A percentile compares a stretch with the other conserved stretches of the same genome.
Evolutionary conservation across 306 rosid species (phyloP).

Genomic region (Prunus campanulata): DNA sequence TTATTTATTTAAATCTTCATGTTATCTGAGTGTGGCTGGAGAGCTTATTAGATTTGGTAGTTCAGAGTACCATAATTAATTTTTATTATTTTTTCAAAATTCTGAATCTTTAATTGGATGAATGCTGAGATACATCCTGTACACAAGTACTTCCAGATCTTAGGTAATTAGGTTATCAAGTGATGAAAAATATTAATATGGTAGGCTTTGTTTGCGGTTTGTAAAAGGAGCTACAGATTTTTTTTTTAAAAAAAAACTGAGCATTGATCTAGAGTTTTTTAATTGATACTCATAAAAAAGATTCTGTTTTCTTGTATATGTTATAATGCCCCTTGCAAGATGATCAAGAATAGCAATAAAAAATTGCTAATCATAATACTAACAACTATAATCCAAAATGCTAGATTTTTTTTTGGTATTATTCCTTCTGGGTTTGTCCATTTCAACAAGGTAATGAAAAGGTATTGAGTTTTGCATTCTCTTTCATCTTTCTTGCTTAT

Average conservation of each 20-base stretch:
- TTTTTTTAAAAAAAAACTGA: neutral
- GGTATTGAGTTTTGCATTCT: constrained; percentile 16
- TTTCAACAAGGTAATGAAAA: neutral
- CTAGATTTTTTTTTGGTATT: neutral
- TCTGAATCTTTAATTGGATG: neutral
- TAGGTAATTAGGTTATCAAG: neutral
- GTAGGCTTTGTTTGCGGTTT: neutral
- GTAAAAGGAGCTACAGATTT: neutral
- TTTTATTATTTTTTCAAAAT: neutral
- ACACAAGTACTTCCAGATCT: neutral
- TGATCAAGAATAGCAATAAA: neutral
- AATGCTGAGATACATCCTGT: neutral
- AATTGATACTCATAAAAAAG: neutral
- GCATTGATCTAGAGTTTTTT: neutral
- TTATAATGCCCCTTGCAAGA: neutral
- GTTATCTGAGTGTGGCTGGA: neutral
- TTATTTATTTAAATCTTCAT: neutral
- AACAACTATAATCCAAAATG: neutral
- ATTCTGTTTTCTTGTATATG: neutral
- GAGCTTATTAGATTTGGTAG: neutral
- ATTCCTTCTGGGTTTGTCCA: neutral
- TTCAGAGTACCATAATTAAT: neutral
- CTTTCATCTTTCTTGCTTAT: constrained; percentile 18
- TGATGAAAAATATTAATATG: neutral
- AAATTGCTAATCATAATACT: neutral